Conservation (phyloP, 345 rosid genomes). For the Orychophragmus violaceus region DNA sequence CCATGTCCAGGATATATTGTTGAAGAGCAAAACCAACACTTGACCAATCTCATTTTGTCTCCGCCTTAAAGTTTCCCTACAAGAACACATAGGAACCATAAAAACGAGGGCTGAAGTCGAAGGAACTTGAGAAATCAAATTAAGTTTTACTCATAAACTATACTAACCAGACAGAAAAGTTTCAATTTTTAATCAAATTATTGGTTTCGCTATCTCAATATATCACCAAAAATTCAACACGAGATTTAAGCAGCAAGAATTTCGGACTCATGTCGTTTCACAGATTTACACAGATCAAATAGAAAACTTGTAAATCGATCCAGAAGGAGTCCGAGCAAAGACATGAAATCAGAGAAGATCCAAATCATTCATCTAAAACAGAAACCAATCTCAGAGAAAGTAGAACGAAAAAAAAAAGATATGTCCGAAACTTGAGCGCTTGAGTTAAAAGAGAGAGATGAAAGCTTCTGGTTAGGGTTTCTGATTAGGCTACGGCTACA, state of each 20-base stretch:
- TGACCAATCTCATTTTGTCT: conserved; percentile 77
- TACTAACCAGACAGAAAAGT: not conserved
- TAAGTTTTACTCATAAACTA: no score
- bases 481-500: no score
- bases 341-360: no score
- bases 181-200: not conserved
- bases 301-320: no score
- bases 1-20: conserved; percentile 87
- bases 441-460: no score
- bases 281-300: no score
- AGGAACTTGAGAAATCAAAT: not conserved
- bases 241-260: not conserved
- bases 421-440: no score
- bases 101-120: not conserved
- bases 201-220: not conserved
- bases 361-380: no score
- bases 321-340: no score
- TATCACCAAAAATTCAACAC: not conserved
- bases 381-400: no score
- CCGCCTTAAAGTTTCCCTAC: not conserved
- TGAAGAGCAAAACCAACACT: conserved; percentile 96
- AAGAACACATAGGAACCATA: not conserved
- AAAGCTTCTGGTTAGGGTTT: no score
- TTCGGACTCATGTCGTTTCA: not conserved
- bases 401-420: no score